Conservation (phyloP, 2,329 filamentous ascomycete genomes). For the Aureobasidium sp. region DNA sequence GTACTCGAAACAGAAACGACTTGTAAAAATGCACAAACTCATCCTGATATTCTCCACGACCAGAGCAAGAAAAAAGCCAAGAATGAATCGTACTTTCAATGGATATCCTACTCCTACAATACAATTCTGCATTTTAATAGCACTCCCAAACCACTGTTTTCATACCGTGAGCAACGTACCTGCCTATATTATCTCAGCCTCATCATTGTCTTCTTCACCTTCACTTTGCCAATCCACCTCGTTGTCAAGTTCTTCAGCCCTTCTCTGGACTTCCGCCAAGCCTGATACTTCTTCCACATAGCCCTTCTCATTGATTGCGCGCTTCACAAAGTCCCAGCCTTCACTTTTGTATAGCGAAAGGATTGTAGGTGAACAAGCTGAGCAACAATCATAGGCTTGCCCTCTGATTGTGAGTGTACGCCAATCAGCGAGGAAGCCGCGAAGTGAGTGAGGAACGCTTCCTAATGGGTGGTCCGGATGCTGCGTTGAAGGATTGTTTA, state of each 20-base stretch:
- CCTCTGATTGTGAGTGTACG: conserved; percentile 67
- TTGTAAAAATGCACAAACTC: not conserved
- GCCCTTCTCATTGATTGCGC: conserved; percentile 65
- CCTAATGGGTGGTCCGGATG: conserved; percentile 52
- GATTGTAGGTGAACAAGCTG: conserved; percentile 67
- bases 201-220: conserved; percentile 40
- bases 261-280: conserved; percentile 57
- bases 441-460: conserved; percentile 71
- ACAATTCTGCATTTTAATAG: not conserved
- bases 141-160: not conserved
- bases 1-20: not conserved
- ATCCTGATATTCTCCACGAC: too few species aligned
- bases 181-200: conserved; percentile 42
- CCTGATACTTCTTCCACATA: conserved; percentile 74
- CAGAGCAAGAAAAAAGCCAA: not conserved
- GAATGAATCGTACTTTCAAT: not conserved
- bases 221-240: conserved; percentile 48
- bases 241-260: conserved; percentile 44
- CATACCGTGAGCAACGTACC: not conserved
- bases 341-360: conserved; percentile 59
- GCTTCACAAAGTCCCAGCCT: conserved; percentile 71
- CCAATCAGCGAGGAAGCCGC: conserved; percentile 69
- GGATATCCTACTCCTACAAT: not conserved
- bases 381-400: conserved; percentile 72
- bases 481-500: not conserved